Conservation (phyloP, 148 eudicot species). For the Fallopia convolvulus region DNA sequence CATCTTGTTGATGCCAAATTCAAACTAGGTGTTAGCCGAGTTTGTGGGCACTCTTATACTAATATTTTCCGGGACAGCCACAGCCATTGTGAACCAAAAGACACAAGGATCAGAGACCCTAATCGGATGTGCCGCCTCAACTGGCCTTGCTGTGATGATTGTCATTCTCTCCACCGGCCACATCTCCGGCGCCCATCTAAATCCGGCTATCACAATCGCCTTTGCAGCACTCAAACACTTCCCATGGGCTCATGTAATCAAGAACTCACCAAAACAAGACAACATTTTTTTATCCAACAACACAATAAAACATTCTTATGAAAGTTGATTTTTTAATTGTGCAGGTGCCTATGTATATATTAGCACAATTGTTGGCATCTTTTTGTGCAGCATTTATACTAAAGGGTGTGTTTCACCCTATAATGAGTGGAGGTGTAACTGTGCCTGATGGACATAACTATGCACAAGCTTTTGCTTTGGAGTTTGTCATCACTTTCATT, state of each 20-base stretch:
- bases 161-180: conserved; percentile 87
- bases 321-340: neutral
- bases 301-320: neutral
- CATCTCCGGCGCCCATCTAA: conserved; percentile 95
- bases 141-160: conserved; percentile 92
- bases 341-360: conserved; percentile 59
- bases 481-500: conserved; percentile 14
- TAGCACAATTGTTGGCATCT: conserved; percentile 79
- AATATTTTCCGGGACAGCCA: conserved; percentile 75
- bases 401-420: conserved; percentile 27
- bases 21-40: conserved; percentile 82
- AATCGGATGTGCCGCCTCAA: conserved; percentile 65
- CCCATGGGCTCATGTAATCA: conserved; percentile 86
- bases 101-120: conserved; percentile 78
- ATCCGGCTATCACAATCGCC: conserved; percentile 81
- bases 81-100: conserved; percentile 84
- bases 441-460: conserved; percentile 18
- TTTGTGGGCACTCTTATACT: conserved; percentile 89
- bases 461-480: conserved; percentile 13
- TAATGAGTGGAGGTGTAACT: conserved; percentile 31
- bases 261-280: neutral
- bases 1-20: neutral
- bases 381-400: conserved; percentile 28
- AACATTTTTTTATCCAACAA: neutral
- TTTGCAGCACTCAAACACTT: conserved; percentile 93